These are phyloP conservation scores for Butyriboletus loyo DNA, from an alignment of 768 basidiomycete genomes.

Conservation along the genomic window DNA sequence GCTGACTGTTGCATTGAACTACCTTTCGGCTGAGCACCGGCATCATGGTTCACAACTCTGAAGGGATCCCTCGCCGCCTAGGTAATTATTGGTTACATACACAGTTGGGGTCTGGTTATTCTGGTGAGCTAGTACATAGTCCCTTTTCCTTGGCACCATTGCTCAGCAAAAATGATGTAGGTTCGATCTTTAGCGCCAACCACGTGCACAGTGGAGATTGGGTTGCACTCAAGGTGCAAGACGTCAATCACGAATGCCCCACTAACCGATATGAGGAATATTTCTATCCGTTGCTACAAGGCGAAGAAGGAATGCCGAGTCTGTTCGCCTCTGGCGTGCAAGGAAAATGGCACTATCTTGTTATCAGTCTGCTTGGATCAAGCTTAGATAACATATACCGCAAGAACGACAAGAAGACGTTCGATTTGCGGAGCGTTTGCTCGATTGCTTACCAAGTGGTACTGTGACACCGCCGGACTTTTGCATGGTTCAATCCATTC, in stretches of 20 bases:
- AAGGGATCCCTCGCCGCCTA: slow-evolving; percentile 36
- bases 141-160: background rate
- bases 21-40: background rate
- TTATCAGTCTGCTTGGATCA: slow-evolving; percentile 70
- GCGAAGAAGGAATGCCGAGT: slow-evolving; percentile 69
- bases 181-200: slow-evolving; percentile 64
- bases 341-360: slow-evolving; percentile 66
- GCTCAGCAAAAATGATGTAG: slow-evolving; percentile 35
- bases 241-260: slow-evolving; percentile 66
- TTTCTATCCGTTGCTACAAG: slow-evolving; percentile 69
- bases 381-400: slow-evolving; percentile 65
- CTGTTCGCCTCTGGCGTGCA: slow-evolving; percentile 62
- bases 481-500: slow-evolving; percentile 3
- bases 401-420: slow-evolving; percentile 49
- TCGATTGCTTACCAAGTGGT: slow-evolving; percentile 78
- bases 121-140: slow-evolving; percentile 47
- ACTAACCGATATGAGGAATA: slow-evolving; percentile 70
- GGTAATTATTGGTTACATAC: slow-evolving; percentile 62
- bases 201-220: slow-evolving; percentile 54
- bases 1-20: background rate
- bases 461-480: slow-evolving; percentile 22
- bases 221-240: slow-evolving; percentile 76
- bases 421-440: slow-evolving; percentile 73
- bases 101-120: slow-evolving; percentile 68
- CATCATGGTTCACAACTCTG: slow-evolving; percentile 12